phyloP scores from a whole-genome alignment of 306 rosid genomes.

The Cicer cuneatum region DNA sequence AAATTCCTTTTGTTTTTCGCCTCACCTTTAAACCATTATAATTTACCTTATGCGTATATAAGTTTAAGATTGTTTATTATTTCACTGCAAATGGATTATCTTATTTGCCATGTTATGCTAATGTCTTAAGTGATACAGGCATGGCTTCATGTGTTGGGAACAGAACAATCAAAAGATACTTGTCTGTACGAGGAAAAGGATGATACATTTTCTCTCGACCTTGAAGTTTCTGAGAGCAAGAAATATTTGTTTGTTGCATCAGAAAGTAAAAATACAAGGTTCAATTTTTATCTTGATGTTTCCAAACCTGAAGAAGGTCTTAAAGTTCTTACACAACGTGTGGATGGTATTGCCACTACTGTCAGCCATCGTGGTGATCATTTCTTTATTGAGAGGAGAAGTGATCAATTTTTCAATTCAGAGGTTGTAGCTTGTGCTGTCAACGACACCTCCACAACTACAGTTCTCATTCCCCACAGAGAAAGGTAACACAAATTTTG shows the following conservation, averaged over 20 bases:
- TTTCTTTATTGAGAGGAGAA: conserved; percentile 77
- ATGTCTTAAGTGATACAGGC: conserved; percentile 58
- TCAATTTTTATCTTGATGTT: conserved; percentile 89
- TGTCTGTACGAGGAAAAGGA: conserved; percentile 85
- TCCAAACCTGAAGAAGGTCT: conserved; percentile 78
- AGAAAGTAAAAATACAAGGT: conserved; percentile 81
- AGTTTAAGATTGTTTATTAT: conserved; percentile 10
- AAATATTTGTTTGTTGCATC: conserved; percentile 83
- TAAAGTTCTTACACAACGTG: conserved; percentile 74
- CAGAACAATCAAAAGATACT: conserved; percentile 73
- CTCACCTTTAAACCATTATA: conserved; percentile 7
- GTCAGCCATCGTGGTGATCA: conserved; percentile 89
- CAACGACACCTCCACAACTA: conserved; percentile 64
- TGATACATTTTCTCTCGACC: conserved; percentile 77
- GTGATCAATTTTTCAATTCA: conserved; percentile 76
- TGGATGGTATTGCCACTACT: conserved; percentile 74
- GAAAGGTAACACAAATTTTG: conserved; percentile 63
- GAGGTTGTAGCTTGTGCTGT: conserved; percentile 81
- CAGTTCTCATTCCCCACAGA: conserved; percentile 84
- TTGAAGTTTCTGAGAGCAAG: conserved; percentile 84
- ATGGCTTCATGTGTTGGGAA: conserved; percentile 81
- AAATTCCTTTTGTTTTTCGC: not conserved
- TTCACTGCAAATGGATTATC: not conserved
- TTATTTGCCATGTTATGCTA: conserved; percentile 34
- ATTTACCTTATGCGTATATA: not conserved